Base-by-base conservation (phyloP, 306 rosid genomes). In the Prinsepia uniflora region DNA sequence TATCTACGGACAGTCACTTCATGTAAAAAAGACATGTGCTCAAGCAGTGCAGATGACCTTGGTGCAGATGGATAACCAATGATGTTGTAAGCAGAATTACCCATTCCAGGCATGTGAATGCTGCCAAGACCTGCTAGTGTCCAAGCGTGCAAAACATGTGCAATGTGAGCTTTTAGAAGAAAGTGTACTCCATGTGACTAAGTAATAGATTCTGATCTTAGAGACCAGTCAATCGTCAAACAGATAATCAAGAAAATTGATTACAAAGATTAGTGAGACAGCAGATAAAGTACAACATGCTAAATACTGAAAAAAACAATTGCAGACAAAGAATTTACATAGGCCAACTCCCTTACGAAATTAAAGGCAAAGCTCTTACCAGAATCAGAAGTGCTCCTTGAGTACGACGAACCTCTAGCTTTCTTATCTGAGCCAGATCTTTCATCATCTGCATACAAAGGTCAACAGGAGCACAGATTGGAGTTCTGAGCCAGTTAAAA, bases 111-210 rank as follows among this genome's bases (percentile, higher is more conserved):
- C 90, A 89, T 81, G 86, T 94, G 96, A 85, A 81, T 81, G 98
- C 92, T 88, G 98, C 98, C 87, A 86, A 89, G 84, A 87, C 99
- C 99, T 94, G 97, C 95, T 91, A 91, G 97, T 89, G 95, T 92
- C 92, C 95, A 86, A 87, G 92, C 81, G 96, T 94, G 97, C 92
- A 87, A 94, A 94, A 91, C 86, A 87, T 84, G 99, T 94, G 97
- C 82, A 76, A 84, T 59, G 96, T 91, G 97, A 94, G 99, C 95
- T 84, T 86, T 87, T 70, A 83, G 81, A 80, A 73, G 71, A 83
- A 85, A 71, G 97, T 94, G 96, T 76, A 86, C 82, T 73, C 71
- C 74, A 81, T 76, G 97, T 91, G 96, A 85, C 84, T 79, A 83
- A 78, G 72, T 70, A 85, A 76, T 81, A 78, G 84, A 81, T 78